Conservation (phyloP, 2,329 filamentous ascomycete genomes). For the Trichoderma koningii region DNA sequence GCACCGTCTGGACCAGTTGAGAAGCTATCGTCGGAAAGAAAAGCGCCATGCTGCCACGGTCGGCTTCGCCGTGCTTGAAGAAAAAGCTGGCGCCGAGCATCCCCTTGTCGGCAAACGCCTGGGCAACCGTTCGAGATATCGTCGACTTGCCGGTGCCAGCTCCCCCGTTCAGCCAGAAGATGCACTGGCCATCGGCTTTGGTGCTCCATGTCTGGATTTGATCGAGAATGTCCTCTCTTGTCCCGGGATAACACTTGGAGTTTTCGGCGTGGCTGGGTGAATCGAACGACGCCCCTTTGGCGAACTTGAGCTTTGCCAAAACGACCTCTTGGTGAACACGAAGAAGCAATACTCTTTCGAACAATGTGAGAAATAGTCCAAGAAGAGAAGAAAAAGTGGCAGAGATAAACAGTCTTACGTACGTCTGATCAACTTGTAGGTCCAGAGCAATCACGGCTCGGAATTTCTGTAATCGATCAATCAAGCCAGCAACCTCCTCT, state of each 20-base stretch:
- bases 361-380: no score
- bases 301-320: slow-evolving; percentile 31
- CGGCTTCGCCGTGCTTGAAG: slow-evolving; percentile 9
- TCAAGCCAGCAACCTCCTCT: background rate
- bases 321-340: slow-evolving; percentile 30
- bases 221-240: slow-evolving; percentile 37
- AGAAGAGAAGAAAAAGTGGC: no score
- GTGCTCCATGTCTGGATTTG: slow-evolving; percentile 15
- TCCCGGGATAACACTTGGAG: slow-evolving; percentile 37
- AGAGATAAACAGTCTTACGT: background rate
- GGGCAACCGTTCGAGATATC: slow-evolving; percentile 1
- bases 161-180: slow-evolving; percentile 7
- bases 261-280: slow-evolving; percentile 37
- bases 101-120: background rate
- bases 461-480: background rate
- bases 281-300: slow-evolving; percentile 38
- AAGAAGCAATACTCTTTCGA: background rate
- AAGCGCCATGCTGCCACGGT: background rate
- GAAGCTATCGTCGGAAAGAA: slow-evolving; percentile 2
- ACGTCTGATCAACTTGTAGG: slow-evolving; percentile 6
- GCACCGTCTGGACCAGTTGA: background rate
- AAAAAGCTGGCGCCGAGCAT: slow-evolving; percentile 11
- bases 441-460: background rate
- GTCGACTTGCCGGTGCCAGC: slow-evolving; percentile 12
- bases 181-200: background rate